Conservation (phyloP, 2,329 filamentous ascomycete genomes). For the Pseudogymnoascus sp. region DNA sequence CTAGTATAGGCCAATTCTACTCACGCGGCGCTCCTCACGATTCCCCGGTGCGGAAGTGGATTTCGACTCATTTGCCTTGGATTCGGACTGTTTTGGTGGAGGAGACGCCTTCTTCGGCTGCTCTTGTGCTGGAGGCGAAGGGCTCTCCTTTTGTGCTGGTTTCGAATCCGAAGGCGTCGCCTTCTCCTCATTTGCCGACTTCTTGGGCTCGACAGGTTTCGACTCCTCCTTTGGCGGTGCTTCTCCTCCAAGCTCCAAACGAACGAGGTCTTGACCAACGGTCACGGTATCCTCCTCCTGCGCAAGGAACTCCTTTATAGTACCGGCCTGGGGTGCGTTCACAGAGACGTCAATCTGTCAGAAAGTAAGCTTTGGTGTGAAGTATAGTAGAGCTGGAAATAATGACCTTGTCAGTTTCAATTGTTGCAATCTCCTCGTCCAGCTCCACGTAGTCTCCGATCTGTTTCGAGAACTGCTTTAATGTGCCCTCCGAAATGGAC, state of each 20-base stretch:
- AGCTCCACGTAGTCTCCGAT: conserved; percentile 89
- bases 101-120: conserved; percentile 33
- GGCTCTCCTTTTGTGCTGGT: conserved; percentile 30
- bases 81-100: conserved; percentile 31
- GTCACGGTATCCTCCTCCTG: conserved; percentile 92
- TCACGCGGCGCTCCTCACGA: conserved; percentile 81
- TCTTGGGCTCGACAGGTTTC: conserved; percentile 40
- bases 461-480: conserved; percentile 91
- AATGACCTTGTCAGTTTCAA: conserved; percentile 93
- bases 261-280: conserved; percentile 86
- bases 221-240: conserved; percentile 46
- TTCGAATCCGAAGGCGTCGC: conserved; percentile 42
- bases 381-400: conserved; percentile 11
- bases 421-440: conserved; percentile 96
- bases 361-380: conserved; percentile 12
- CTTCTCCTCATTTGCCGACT: conserved; percentile 46
- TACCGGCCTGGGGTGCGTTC: conserved; percentile 84
- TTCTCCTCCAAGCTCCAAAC: conserved; percentile 70
- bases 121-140: conserved; percentile 32
- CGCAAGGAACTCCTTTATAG: conserved; percentile 84
- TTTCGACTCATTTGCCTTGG: conserved; percentile 26
- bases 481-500: conserved; percentile 92
- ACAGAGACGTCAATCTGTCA: conserved; percentile 87
- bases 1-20: conserved; percentile 29
- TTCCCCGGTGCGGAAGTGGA: conserved; percentile 49